These are phyloP conservation scores for Colletotrichum endophyticum DNA, from an alignment of 2,329 filamentous ascomycete genomes.

Conservation along the genomic window DNA sequence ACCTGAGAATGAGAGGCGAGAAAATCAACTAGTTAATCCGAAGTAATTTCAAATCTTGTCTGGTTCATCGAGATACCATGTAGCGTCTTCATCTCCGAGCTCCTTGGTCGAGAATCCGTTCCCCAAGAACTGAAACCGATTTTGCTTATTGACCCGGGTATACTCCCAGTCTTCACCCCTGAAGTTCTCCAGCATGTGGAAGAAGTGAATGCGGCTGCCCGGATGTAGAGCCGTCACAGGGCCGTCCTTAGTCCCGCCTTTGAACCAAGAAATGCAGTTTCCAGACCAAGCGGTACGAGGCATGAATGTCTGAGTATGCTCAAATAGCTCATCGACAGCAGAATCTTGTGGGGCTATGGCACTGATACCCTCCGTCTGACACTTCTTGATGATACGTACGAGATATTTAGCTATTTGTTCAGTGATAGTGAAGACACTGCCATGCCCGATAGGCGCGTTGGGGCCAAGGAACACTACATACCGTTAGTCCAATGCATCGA, in stretches of 20 bases:
- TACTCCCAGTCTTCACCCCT: slow-evolving; percentile 32
- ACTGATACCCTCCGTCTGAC: slow-evolving; percentile 33
- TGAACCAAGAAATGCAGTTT: slow-evolving; percentile 34
- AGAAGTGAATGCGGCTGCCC: slow-evolving; percentile 16
- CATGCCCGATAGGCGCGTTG: slow-evolving; percentile 22
- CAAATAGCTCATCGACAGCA: slow-evolving; percentile 33
- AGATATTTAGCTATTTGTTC: slow-evolving; percentile 33
- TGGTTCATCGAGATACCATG: slow-evolving; percentile 46
- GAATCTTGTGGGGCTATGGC: slow-evolving; percentile 28
- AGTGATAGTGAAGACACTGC: slow-evolving; percentile 28
- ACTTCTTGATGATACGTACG: slow-evolving; percentile 31
- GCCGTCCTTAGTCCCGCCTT: slow-evolving; percentile 25
- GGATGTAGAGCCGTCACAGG: slow-evolving; percentile 27
- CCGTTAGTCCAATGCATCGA: not conserved
- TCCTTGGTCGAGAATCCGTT: slow-evolving; percentile 27
- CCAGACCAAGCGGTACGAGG: slow-evolving; percentile 33
- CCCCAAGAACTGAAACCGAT: slow-evolving; percentile 26
- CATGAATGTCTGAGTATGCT: slow-evolving; percentile 31
- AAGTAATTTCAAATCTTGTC: not conserved
- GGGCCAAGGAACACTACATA: slow-evolving; percentile 23
- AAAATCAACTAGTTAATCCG: not conserved
- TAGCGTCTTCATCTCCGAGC: slow-evolving; percentile 39
- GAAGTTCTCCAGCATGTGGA: slow-evolving; percentile 25
- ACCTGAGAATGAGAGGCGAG: rapidly evolving
- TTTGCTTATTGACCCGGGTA: slow-evolving; percentile 9